Conservation (phyloP, 495 filamentous ascomycete species). For the Aspergillus mulundensis region DNA sequence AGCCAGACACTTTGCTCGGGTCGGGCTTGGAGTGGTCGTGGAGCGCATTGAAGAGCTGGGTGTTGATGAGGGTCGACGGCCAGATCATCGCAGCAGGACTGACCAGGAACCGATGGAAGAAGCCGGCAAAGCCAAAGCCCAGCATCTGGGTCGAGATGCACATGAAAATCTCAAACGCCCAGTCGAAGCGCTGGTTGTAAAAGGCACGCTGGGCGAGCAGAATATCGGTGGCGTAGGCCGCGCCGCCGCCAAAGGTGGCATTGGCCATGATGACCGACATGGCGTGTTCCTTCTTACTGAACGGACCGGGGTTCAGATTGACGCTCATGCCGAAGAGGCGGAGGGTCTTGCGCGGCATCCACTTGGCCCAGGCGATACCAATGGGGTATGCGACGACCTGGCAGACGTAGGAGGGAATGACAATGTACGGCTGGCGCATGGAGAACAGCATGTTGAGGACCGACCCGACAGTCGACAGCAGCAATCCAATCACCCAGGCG, state of each 20-base stretch:
- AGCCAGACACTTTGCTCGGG: conserved; percentile 55
- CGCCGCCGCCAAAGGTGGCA: conserved; percentile 46
- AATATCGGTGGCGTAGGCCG: conserved; percentile 65
- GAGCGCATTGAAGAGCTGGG: conserved; percentile 65
- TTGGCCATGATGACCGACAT: conserved; percentile 69
- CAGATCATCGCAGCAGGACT: conserved; percentile 67
- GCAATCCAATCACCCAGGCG: conserved; percentile 66
- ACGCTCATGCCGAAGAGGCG: conserved; percentile 51
- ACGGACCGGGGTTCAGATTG: conserved; percentile 64
- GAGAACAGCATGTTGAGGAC: conserved; percentile 69
- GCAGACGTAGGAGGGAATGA: conserved; percentile 63
- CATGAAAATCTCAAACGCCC: conserved; percentile 64
- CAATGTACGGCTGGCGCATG: conserved; percentile 60
- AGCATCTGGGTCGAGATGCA: conserved; percentile 67
- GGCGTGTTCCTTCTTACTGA: conserved; percentile 74
- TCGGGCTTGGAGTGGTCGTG: conserved; percentile 61
- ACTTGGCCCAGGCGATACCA: conserved; percentile 52
- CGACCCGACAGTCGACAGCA: conserved; percentile 63
- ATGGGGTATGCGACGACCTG: conserved; percentile 69
- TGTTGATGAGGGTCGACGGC: conserved; percentile 61
- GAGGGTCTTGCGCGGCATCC: conserved; percentile 50
- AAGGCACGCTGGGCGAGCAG: conserved; percentile 62
- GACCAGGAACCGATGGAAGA: conserved; percentile 62
- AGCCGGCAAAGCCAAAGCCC: conserved; percentile 69
- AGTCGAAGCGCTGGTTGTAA: conserved; percentile 63